Evolutionary conservation across 768 basidiomycete species (phyloP), one percentile per base, ranked within the genome.

Genomic region (Wakefieldia striispora): DNA sequence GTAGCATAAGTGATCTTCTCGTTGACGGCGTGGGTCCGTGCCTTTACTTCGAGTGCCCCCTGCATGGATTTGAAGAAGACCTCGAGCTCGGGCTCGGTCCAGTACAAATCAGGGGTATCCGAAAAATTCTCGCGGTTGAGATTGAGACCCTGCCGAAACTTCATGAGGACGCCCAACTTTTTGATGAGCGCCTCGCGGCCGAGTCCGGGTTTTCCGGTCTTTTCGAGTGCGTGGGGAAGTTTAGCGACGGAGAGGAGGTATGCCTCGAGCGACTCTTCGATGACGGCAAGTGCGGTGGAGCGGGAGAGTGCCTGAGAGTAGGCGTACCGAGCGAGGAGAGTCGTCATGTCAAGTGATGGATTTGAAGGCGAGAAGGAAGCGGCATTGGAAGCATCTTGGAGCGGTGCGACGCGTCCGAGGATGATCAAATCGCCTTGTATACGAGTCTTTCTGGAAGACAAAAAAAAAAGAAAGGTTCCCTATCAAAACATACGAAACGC

Each of bases 391-490:
- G 77, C 63, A 45, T 79, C 75, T 44, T 78, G 82, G n/a, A 86
- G 71, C 12, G 80, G 74, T 1, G 84, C 72, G 10, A 76, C 79
- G 43, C 80, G 77, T 8, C 94, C 94, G 16, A 97, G 81, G 47
- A 97, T 88, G 49, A 95, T 94, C 53, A 97, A 70, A 62, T 97
- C 93, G 27, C 94, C 94, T 62, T 94, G 91, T 45, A 97, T 75
- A 24, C 92, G 83, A 0, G 94, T 95, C 59, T 80, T 74, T 68
- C 93, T 95, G 51, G 29, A 29, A 2, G 11, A 29, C 29, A 26
- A 26, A 59, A 26, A 6, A 26, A 26, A 59, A n/a, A 10, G 38
- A 38, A 6, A 29, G 29, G 26, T 26, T 6, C 17, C 27, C 2
- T 16, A 39, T 64, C 41, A 62, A 17, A 1, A 35, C 9, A 29